These are phyloP conservation scores for Scedosporium aurantiacum DNA, from an alignment of 2,329 filamentous ascomycete species.

Conservation along the genomic window DNA sequence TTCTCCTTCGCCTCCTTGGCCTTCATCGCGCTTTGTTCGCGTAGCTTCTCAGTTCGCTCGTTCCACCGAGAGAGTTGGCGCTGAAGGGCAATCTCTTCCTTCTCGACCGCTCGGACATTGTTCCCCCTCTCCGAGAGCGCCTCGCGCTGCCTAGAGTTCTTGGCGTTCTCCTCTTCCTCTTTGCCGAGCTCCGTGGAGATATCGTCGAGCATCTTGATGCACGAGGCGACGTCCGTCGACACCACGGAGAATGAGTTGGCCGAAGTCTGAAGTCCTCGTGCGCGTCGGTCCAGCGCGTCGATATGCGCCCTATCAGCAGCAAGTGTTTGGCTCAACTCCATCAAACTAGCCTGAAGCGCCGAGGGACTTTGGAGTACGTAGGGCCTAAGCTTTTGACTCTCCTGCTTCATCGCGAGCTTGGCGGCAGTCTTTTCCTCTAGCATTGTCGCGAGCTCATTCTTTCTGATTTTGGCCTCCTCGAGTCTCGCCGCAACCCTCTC, in stretches of 20 bases:
- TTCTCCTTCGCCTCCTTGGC: slow-evolving; percentile 69
- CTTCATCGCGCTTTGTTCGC: slow-evolving; percentile 71
- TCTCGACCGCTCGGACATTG: slow-evolving; percentile 83
- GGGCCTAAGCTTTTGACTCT: slow-evolving; percentile 78
- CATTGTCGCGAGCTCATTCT: slow-evolving; percentile 59
- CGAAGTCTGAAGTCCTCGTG: slow-evolving; percentile 84
- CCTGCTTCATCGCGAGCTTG: slow-evolving; percentile 63
- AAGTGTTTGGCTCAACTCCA: slow-evolving; percentile 71
- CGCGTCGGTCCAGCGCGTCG: slow-evolving; percentile 73
- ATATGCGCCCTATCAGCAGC: slow-evolving; percentile 72
- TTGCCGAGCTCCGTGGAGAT: slow-evolving; percentile 74
- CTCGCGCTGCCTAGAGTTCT: slow-evolving; percentile 73
- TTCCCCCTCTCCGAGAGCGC: slow-evolving; percentile 79
- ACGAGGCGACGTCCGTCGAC: slow-evolving; percentile 71
- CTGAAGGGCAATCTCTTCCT: slow-evolving; percentile 72
- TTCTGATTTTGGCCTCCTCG: slow-evolving; percentile 72
- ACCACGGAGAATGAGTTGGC: slow-evolving; percentile 82
- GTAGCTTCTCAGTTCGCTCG: slow-evolving; percentile 74
- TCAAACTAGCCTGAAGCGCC: slow-evolving; percentile 68
- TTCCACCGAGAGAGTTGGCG: slow-evolving; percentile 78
- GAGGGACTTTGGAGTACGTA: slow-evolving; percentile 86
- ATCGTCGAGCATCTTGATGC: slow-evolving; percentile 82
- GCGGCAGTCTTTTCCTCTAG: slow-evolving; percentile 63
- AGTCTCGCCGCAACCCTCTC: slow-evolving; percentile 73
- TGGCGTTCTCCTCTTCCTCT: slow-evolving; percentile 80